Conservation (phyloP, 2,329 filamentous ascomycete genomes). For the Monilinia aucupariae region DNA sequence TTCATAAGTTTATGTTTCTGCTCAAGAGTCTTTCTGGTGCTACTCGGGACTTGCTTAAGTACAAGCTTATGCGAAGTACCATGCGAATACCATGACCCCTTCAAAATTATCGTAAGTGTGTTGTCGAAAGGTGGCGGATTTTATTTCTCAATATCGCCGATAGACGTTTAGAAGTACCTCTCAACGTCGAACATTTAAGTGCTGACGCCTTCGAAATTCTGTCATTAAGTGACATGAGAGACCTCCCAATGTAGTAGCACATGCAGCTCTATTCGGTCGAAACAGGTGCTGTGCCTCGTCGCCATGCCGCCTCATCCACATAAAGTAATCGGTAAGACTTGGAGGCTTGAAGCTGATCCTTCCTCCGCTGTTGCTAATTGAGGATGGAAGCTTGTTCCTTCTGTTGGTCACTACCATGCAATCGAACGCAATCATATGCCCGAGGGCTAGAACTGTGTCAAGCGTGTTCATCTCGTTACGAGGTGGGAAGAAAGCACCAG, state of each 20-base stretch:
- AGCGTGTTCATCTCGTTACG: conserved; percentile 9
- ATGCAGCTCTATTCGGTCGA: conserved; percentile 11
- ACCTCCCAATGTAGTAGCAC: conserved; percentile 13
- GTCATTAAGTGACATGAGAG: conserved; percentile 12
- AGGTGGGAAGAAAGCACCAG: conserved; percentile 4
- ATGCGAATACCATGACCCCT: conserved; percentile 13
- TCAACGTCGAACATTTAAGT: conserved; percentile 15
- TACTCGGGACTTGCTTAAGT: conserved; percentile 13
- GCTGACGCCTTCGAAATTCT: conserved; percentile 15
- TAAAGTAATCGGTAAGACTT: conserved; percentile 18
- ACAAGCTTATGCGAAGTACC: conserved; percentile 17
- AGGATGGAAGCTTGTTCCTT: conserved; percentile 9
- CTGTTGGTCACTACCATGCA: conserved; percentile 10
- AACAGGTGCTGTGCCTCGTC: conserved; percentile 16
- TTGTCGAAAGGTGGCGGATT: conserved; percentile 13
- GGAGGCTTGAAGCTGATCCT: conserved; percentile 16
- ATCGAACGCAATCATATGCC: conserved; percentile 11
- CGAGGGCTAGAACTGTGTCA: conserved; percentile 8
- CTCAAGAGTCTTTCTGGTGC: not conserved
- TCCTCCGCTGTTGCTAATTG: conserved; percentile 12
- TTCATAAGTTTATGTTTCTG: conserved; percentile 6
- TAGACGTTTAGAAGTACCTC: conserved; percentile 6
- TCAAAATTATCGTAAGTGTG: conserved; percentile 17
- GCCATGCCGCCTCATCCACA: conserved; percentile 16
- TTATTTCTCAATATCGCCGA: conserved; percentile 3